A percentile compares a stretch with the other conserved stretches of the same genome.
Conservation (phyloP, 768 basidiomycete species). For the Lactarius sanguifluus region DNA sequence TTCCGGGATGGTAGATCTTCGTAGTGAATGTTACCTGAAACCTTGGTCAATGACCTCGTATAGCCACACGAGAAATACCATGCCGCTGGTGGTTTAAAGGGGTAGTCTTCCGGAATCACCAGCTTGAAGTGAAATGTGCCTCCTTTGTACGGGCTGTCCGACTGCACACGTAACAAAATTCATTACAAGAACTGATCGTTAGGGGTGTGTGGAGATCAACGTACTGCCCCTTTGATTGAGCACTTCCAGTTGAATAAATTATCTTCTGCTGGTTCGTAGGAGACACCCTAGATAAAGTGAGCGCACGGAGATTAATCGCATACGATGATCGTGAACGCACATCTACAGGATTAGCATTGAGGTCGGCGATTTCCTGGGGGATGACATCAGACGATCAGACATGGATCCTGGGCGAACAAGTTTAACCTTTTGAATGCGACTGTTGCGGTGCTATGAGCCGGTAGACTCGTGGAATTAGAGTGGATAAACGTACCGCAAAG, state of each 20-base stretch:
- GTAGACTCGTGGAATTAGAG: not conserved
- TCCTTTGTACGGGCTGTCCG: constrained; percentile 78
- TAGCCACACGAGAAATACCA: constrained; percentile 22
- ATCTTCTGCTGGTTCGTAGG: constrained; percentile 62
- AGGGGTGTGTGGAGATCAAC: constrained; percentile 38
- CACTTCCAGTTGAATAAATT: constrained; percentile 81
- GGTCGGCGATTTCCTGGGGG: constrained; percentile 63
- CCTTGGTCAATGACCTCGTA: constrained; percentile 10
- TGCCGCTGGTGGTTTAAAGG: constrained; percentile 85
- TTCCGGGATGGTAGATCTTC: constrained; percentile 88
- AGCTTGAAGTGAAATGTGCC: constrained; percentile 78
- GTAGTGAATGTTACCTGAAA: constrained; percentile 76
- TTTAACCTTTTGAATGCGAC: constrained; percentile 75
- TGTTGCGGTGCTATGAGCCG: constrained; percentile 32
- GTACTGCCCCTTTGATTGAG: constrained; percentile 68
- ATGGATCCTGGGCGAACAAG: constrained; percentile 5
- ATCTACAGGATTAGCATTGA: constrained; percentile 62
- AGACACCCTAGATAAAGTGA: constrained; percentile 50
- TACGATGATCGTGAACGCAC: constrained; percentile 40
- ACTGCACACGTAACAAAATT: constrained; percentile 39
- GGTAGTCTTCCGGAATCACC: constrained; percentile 74
- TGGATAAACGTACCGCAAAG: constrained; percentile 18
- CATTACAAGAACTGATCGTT: constrained; percentile 18
- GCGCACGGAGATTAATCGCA: constrained; percentile 15
- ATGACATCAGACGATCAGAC: constrained; percentile 17